Evolutionary conservation across 345 rosid genomes (phyloP), one percentile per base, ranked within the genome.

Genomic region (Hibiscus trionum): DNA sequence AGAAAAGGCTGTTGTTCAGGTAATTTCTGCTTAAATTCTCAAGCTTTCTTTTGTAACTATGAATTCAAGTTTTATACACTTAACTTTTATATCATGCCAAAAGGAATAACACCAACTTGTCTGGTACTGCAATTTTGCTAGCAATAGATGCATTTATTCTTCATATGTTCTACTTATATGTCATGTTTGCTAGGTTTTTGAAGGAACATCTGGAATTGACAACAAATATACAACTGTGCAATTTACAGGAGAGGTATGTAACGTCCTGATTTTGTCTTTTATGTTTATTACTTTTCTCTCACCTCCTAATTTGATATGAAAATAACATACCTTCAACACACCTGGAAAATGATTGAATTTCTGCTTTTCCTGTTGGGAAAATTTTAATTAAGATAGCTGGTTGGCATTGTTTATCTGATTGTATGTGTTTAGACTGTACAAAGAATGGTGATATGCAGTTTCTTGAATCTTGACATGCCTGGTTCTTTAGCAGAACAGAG

Each of bases 191-290:
- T 72, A 92, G 96, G 96, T 92, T 67, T 92, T 92, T 81, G 96
- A 92, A 85, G 97, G 96, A 66, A 92, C 96, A 60, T 92, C 97
- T 75, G 97, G 97, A 62, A 92, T 92, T 77, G 97, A 92, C 80
- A 90, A 92, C 88, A 92, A 92, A 78, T 92, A 61, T 77, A 92
- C 97, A 24, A 90, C 96, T 2, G 96, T 91, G 73, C 97, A 90
- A 74, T 91, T 91, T 77, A 92, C 97, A 17, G 97, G 97, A 63
- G 96, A 92, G 96, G 96, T 90, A 74, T 66, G 21, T 19, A 16
- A 57, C 11, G n/a, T 29, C 42, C 21, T 31, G 16, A 9, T 39
- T 42, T 64, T 26, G 4, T 39, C 47, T 64, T 64, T 21, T 21
- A 19, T 4, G 52, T 39, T 75, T 26, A 33, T 11, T 6, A 3